Evolutionary conservation across 345 rosid species (phyloP).

Genomic region (Eucalyptus rudis): DNA sequence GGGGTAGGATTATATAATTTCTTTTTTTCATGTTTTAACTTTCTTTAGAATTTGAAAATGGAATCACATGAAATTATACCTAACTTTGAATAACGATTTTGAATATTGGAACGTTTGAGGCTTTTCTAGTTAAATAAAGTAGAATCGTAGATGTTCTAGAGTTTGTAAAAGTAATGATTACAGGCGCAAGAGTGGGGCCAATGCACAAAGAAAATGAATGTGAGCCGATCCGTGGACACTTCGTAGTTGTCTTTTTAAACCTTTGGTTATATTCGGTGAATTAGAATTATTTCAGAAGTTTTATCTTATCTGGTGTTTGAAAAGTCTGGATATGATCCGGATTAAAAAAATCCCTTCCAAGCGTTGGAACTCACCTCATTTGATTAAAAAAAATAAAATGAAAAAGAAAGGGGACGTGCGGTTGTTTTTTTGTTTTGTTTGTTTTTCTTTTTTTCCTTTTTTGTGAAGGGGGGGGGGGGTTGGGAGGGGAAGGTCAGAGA

Average conservation of each 20-base stretch:
- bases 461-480: rapidly evolving
- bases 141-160: too few species aligned
- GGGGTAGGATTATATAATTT: too few species aligned
- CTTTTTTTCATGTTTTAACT: background rate
- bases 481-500: too few species aligned
- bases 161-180: background rate
- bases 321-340: background rate
- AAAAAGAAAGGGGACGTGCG: rapidly evolving
- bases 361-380: background rate
- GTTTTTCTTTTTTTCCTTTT: too few species aligned
- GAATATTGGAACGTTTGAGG: background rate
- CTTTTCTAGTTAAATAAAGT: background rate
- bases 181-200: background rate
- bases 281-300: background rate
- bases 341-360: too few species aligned
- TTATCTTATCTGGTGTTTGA: background rate
- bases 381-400: too few species aligned
- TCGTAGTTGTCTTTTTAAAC: background rate
- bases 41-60: background rate
- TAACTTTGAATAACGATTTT: background rate
- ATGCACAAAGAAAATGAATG: background rate
- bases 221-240: background rate
- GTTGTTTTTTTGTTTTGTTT: too few species aligned
- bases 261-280: background rate
- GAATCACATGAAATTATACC: background rate